Evolutionary conservation across 768 basidiomycete species (phyloP), one percentile per base, ranked within the genome.

Genomic region (Asterophora lycoperdoides): DNA sequence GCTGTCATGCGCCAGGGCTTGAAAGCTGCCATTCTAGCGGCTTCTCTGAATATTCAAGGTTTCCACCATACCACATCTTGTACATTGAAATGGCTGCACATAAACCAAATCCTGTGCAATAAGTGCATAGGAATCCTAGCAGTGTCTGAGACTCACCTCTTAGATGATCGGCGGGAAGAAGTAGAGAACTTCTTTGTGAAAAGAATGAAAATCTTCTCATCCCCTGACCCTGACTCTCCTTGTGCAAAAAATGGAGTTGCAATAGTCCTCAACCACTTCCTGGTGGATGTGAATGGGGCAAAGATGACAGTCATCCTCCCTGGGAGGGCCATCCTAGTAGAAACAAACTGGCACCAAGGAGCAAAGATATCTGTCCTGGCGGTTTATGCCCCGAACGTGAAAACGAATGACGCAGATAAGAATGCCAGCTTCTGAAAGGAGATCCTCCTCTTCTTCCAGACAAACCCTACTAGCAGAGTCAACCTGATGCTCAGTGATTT

Each of bases 401-500:
- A 43, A 0, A 2, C 13, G 0, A 9, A 29, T 4, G 32, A 50
- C 40, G 38, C 32, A 2, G 23, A 17, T 2, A 38, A 40, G 4
- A 51, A 45, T 14, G 38, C 19, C 4, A 37, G 15, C 2, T 51
- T 51, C 38, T 51, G 49, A 38, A 5, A 7, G 4, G n/a, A n/a
- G n/a, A n/a, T n/a, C 1, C 8, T 6, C 26, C 45, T 2, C 10
- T 28, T 3, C 20, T 29, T 51, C 0, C 2, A 15, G 13, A 4
- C 26, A 1, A 28, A 39, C 35, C 44, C 42, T 1, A 44, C 46
- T 6, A 49, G 49, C 8, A 54, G 44, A 38, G 67, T 64, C 3
- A 65, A 75, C 26, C 10, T 72, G 0, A 49, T 78, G 40, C 28
- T 67, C 0, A 73, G 74, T 0, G 73, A 79, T 49, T 69, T 69